Evolutionary conservation across 441 rosid species (phyloP), one percentile per base, ranked within the genome.

Genomic region (Erodium chrysanthum): DNA sequence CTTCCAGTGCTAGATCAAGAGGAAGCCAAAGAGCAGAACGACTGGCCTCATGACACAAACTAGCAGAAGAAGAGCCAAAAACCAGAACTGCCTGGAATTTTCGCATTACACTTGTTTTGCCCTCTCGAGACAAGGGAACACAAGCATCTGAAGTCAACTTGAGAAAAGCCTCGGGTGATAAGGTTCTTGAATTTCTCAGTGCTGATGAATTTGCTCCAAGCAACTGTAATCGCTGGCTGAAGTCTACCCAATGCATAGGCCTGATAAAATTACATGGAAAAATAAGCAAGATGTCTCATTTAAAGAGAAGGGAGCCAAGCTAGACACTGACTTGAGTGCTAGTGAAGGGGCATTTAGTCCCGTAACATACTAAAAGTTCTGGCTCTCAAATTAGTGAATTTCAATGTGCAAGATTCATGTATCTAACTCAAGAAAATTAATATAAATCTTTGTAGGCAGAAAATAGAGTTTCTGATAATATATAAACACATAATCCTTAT

Each of bases 11-110:
- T 66, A 88, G 69, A 78, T 88, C 93, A 78, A 88, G 93, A 56
- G 93, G 90, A 69, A 88, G 90, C 93, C 93, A 88, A 18, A 82
- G 82, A 68, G 87, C 83, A 67, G 93, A 85, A 75, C 68, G 82
- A 77, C 82, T 78, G 75, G 86, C 80, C 66, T 86, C 88, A 68
- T 81, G 85, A 74, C 85, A 78, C 73, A 81, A 70, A 68, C 86
- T 75, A 65, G 87, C 75, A 29, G 78, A 82, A 60, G 87, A 80
- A 79, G 85, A 79, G 65, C 90, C 87, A 68, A 79, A 81, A 60
- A 82, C 84, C 79, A 80, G 78, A 59, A 77, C 83, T 54, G 80
- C 79, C 73, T 81, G 79, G 46, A 81, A 82, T 56, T 74, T 80
- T 70, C 77, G 76, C 70, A 59, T 65, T 42, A 80, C 82, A 80